Base-by-base conservation (phyloP, 768 basidiomycete species). In the Boletellus ananiceps region DNA sequence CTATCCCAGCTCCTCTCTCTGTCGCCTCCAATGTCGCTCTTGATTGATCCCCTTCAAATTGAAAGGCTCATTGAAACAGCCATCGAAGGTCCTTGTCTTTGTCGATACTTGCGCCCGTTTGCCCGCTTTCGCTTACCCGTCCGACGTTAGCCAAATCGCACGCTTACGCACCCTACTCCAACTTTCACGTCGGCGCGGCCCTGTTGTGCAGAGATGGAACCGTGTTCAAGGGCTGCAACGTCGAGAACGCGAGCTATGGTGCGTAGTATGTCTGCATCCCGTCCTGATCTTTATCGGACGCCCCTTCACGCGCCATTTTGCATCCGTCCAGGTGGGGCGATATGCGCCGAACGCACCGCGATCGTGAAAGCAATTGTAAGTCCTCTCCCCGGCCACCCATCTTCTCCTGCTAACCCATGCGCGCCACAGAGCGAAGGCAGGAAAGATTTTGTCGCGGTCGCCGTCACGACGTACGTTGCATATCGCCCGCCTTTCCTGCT, bases 191-290 rank as follows among this genome's bases (percentile, higher is more conserved):
- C 14, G 95, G 95, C 0, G 94, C 93, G 0, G 89, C 93, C 1
- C 68, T 97, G 11, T 69, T 97, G 15, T 72, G 83, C 2, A 62
- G 77, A 0, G 80, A 86, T 36, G 90, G 89, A 0, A 66, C 72
- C 8, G 79, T 95, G 18, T 80, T 95, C 51, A 84, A 80, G 52
- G 93, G 95, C 5, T 85, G 87, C 27, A 97, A 96, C 65, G 78
- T 98, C 52, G 96, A 99, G 72, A 97, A 96, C 59, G 93, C 92
- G 0, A 86, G 88, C 0, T 90, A 91, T 59, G 93, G 94, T 93
- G 50, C n/a, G 73, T 15, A 15, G 32, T 3, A 1, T 11, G 7
- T 7, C 6, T 66, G 16, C 33, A 12, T 21, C 16, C 7, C 15
- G 35, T 38, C 13, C 23, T 5, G 13, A 25, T 14, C 23, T 12